Base-by-base conservation (phyloP, 2,329 filamentous ascomycete species). In the Chaetomiaceae sp. region DNA sequence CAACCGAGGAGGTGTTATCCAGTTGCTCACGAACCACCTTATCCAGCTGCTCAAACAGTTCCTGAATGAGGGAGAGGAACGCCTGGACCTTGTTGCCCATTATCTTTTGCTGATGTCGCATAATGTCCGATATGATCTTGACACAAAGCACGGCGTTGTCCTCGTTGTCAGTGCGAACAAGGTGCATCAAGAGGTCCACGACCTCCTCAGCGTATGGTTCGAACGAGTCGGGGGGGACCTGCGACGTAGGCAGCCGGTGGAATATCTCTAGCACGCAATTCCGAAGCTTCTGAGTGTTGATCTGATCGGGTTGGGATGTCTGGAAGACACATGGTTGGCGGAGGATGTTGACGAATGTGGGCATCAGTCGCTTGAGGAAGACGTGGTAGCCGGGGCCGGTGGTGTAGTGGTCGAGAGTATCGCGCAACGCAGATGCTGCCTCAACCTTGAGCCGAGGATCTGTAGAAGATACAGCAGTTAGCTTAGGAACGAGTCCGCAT, bases 91-190 rank as follows among this genome's bases (percentile, higher is more conserved):
- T 90, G 53, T 81, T 79, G 37, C 72, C 70, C 7, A 96, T 83
- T 23, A 86, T 84, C 72, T 92, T 95, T 53, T 86, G 82, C 70
- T 97, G 92, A 66, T 96, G 90, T 44, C 94, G 85, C 79, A 95
- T 90, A 59, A 97, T 86, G 67, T 99, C 94, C 75, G 96, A 96
- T 47, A 95, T 90, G 13, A 92, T 95, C 76, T 99, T 99, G 73
- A 99, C 90, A 68, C 92, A 96, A 58, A 99, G 75, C n/a, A 95
- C 90, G 2, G 92, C 94, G 77, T 99, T 99, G 58, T 99, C 94
- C 72, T 99, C 94, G 64, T 99, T 99, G 71, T 99, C 94, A 37
- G 84, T 86, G 61, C 86, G 85, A 55, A 97, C 90, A 54, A 99
- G 75, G 50, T 82, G 81, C 84, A 97, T 92, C 58, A 97, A 79